Base-by-base conservation (phyloP, 2,329 filamentous ascomycete genomes). In the Zopfia rhizophila region DNA sequence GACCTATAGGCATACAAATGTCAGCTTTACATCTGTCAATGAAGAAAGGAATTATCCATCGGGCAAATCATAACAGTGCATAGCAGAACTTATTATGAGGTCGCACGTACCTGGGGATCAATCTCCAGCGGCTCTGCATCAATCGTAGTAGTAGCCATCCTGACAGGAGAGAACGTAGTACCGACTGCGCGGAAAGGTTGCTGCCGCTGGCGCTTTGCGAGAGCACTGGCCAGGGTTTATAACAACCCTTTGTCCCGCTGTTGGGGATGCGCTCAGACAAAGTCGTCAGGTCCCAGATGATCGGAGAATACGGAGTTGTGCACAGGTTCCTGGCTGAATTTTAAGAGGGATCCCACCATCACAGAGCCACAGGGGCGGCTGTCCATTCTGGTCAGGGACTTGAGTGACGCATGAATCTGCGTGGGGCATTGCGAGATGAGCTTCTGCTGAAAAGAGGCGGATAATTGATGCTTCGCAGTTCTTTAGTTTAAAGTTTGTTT, bases 331-430 rank as follows among this genome's bases (percentile, higher is more conserved):
- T 41, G 30, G 39, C 28, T 36, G 37, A 21, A 14, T 16, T 19
- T 35, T 23, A 43, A 38, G 16, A 31, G 32, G 32, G 13, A 12
- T 36, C n/a, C n/a, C n/a, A n/a, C n/a, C n/a, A n/a, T n/a, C n/a
- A n/a, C n/a, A n/a, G 40, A 35, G 21, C 17, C 32, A 44, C 40
- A 14, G 40, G 40, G 40, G 40, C 40, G 31, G 40, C 27, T 24
- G 28, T 13, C 22, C 24, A 44, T 44, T 14, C 31, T 44, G 24
- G 40, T 11, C 31, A 32, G 40, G 32, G 31, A 37, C 11, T 13
- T 6, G 31, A 18, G 31, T 35, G 18, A 18, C 13, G 31, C 31
- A 35, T 35, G 8, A 35, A 35, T 31, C 29, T 35, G 31, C 31
- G 31, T 35, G 31, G 31, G 29, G 8, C 31, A 35, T 17, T 8